Conservation (phyloP, 2,329 filamentous ascomycete genomes). For the Alternaria burnsii region DNA sequence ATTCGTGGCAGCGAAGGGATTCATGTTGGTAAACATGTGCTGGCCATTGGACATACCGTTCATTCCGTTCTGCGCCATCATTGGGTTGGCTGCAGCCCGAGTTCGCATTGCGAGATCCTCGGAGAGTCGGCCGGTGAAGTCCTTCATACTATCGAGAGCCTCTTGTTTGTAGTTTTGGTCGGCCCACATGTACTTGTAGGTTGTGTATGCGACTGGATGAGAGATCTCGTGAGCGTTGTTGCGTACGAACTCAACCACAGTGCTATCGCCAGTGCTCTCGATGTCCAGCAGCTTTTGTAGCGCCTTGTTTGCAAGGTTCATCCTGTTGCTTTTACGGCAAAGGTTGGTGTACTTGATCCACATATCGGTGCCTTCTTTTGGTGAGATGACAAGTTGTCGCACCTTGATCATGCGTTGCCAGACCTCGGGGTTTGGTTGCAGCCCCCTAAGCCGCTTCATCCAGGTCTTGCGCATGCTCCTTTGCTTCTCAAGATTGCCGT, state of each 20-base stretch:
- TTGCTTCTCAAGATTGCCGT: slow-evolving; percentile 81
- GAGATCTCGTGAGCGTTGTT: slow-evolving; percentile 58
- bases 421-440: slow-evolving; percentile 95
- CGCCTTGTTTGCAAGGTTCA: slow-evolving; percentile 94
- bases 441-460: slow-evolving; percentile 93
- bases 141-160: slow-evolving; percentile 65
- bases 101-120: slow-evolving; percentile 62
- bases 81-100: slow-evolving; percentile 47
- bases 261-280: slow-evolving; percentile 38
- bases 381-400: slow-evolving; percentile 87
- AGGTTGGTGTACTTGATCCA: slow-evolving; percentile 99
- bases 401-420: slow-evolving; percentile 99
- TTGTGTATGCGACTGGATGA: slow-evolving; percentile 92
- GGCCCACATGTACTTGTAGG: slow-evolving; percentile 97
- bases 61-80: slow-evolving; percentile 43
- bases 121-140: slow-evolving; percentile 68
- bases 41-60: slow-evolving; percentile 57
- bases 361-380: slow-evolving; percentile 96
- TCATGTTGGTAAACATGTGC: slow-evolving; percentile 44
- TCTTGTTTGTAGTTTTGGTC: slow-evolving; percentile 56
- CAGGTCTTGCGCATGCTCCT: slow-evolving; percentile 91
- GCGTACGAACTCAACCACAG: slow-evolving; percentile 46
- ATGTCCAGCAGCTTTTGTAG: slow-evolving; percentile 81
- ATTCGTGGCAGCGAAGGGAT: slow-evolving; percentile 55
- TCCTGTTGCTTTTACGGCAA: slow-evolving; percentile 93